Evolutionary conservation across 1,284 basidiomycete genomes (phyloP), one percentile per base, ranked within the genome.

Genomic region (Fomitiporia mediterranea): DNA sequence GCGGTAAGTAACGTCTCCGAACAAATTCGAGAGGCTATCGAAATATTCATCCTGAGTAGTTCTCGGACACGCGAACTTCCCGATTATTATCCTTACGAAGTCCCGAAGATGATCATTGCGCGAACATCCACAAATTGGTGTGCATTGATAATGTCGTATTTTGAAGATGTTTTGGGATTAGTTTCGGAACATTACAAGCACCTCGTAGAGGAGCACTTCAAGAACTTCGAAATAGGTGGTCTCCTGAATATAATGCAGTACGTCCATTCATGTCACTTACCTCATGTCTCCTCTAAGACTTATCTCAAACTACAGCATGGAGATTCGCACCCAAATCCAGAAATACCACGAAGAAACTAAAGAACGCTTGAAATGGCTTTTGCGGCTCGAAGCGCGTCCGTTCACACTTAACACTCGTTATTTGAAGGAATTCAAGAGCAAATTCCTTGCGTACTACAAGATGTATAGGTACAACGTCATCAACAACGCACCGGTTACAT

Each of bases 31-130:
- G 19, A 21, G 0, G 9, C 25, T 17, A 34, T 9, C 21, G 5
- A 4, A 4, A 42, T 37, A n/a, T 25, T 23, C 11, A 2, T 43
- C 28, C 7, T 53, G 3, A 50, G 6, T 56, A 89, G 87, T 6
- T 78, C 84, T 0, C 76, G 80, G 0, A 84, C 84, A 0, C 80
- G 85, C 3, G 84, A 89, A 64, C 72, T 89, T 0, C 85, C 86
- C 0, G 82, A 78, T 13, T 78, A 80, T 58, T 81, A 77, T 58
- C 86, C 86, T 0, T 89, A 84, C 60, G 71, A 79, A 0, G 82
- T 86, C 0, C 80, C 81, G 27, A 64, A 74, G 4, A 58, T 65
- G 0, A 81, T 78, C 46, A 84, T 90, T 44, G 58, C 65, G 1
- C 57, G 66, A 1, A 67, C 81, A 19, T 74, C 77, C 8, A 52